These are phyloP conservation scores for Colletotrichum coccodes DNA, from an alignment of 2,329 filamentous ascomycete genomes.

Conservation along the genomic window DNA sequence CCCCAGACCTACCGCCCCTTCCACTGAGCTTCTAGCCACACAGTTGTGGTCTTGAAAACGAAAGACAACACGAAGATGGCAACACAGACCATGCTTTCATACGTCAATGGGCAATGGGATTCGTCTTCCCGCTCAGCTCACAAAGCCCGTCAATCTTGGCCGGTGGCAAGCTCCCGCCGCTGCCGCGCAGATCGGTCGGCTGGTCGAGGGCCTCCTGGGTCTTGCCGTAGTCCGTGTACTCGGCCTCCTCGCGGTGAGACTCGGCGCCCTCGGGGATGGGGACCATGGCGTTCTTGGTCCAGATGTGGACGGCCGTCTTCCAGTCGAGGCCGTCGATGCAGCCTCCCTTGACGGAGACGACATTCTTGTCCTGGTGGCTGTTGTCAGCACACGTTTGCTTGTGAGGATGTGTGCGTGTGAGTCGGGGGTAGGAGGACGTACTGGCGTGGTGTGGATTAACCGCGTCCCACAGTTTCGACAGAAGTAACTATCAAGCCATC, in stretches of 20 bases:
- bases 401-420: not conserved
- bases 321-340: constrained; percentile 73
- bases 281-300: constrained; percentile 74
- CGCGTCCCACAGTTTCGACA: constrained; percentile 74
- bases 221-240: constrained; percentile 52
- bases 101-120: not conserved
- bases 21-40: not conserved
- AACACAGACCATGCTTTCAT: too few relatives aligned
- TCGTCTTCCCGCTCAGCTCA: constrained; percentile 38
- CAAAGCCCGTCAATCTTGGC: constrained; percentile 38
- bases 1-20: not conserved
- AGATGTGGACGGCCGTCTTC: constrained; percentile 72
- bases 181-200: constrained; percentile 50
- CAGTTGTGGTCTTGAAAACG: not conserved
- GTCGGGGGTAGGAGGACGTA: constrained; percentile 42
- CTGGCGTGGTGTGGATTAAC: constrained; percentile 69
- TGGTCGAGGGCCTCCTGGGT: constrained; percentile 60
- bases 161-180: constrained; percentile 34
- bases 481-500: constrained; percentile 63
- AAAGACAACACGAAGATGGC: too few relatives aligned
- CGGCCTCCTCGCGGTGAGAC: constrained; percentile 63
- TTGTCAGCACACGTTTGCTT: not conserved
- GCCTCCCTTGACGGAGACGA: constrained; percentile 74
- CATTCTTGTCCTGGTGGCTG: constrained; percentile 59
- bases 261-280: constrained; percentile 74